Percentiles rank a stretch among this genome's conserved stretches.
Evolutionary conservation across 2,329 filamentous ascomycete species (phyloP).

Genomic region (Pseudocercospora ulei): DNA sequence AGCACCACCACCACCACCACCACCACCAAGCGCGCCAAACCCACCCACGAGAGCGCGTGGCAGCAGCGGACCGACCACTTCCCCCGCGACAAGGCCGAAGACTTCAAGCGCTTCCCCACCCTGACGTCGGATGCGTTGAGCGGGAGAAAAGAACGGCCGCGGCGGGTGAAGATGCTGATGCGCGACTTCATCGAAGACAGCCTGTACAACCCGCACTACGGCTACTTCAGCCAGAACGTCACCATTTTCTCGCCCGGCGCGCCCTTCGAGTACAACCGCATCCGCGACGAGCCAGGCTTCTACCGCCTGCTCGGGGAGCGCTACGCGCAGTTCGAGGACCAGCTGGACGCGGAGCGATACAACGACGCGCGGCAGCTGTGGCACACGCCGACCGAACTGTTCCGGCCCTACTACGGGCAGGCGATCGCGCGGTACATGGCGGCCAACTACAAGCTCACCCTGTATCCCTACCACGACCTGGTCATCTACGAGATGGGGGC

Average conservation of each 20-base stretch:
- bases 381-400: conserved; percentile 97
- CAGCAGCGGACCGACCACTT: conserved; percentile 71
- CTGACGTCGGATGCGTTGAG: conserved; percentile 75
- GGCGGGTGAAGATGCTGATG: conserved; percentile 89
- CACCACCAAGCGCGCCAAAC: conserved; percentile 30
- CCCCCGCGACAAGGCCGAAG: conserved; percentile 64
- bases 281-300: conserved; percentile 80
- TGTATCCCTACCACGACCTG: conserved; percentile 91
- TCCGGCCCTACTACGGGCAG: conserved; percentile 92
- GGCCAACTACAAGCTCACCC: conserved; percentile 86
- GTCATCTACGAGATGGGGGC: conserved; percentile 99
- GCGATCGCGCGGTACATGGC: conserved; percentile 93
- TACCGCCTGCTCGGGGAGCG: conserved; percentile 63
- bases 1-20: conserved; percentile 32
- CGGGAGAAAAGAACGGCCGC: conserved; percentile 62
- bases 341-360: conserved; percentile 61
- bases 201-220: conserved; percentile 41
- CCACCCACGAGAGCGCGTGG: conserved; percentile 62
- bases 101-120: conserved; percentile 71
- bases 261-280: conserved; percentile 74
- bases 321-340: conserved; percentile 85
- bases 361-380: conserved; percentile 81
- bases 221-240: conserved; percentile 34
- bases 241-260: conserved; percentile 75
- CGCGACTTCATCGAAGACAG: conserved; percentile 85